Percentiles rank a stretch among this genome's conserved stretches.
phyloP scores from a whole-genome alignment of 345 rosid genomes.

The Salix brachista region DNA sequence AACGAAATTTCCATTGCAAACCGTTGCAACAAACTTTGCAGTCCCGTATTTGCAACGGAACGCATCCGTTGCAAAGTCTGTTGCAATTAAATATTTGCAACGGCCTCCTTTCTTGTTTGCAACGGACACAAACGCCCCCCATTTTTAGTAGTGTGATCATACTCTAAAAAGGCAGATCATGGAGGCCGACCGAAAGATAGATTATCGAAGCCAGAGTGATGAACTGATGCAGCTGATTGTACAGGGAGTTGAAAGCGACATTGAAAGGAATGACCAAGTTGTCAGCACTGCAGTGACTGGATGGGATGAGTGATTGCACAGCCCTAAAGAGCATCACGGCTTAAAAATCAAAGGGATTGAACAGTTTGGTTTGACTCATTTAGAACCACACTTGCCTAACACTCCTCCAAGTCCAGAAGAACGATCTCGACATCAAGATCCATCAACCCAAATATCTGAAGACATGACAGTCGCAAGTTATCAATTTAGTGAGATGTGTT shows the following conservation, averaged over 20 bases:
- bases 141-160: no score
- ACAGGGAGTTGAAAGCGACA: slow-evolving; percentile 6
- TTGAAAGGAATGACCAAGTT: background rate
- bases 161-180: slow-evolving; percentile 4
- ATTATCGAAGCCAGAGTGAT: slow-evolving; percentile 16
- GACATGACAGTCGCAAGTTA: slow-evolving; percentile 35
- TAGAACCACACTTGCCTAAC: background rate
- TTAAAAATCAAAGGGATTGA: background rate
- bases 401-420: slow-evolving; percentile 1
- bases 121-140: no score
- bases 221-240: slow-evolving; percentile 34
- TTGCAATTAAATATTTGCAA: no score
- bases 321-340: slow-evolving; percentile 11
- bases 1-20: no score
- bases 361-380: background rate
- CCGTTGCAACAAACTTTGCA: no score
- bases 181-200: slow-evolving; percentile 14
- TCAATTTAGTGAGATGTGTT: slow-evolving; percentile 44
- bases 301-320: slow-evolving; percentile 20
- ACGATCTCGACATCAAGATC: slow-evolving; percentile 8
- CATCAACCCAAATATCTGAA: slow-evolving; percentile 21
- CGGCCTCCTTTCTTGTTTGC: no score
- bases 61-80: no score
- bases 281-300: slow-evolving; percentile 15
- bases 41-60: no score